These are phyloP conservation scores for Trichoderma arundinaceum DNA, from an alignment of 2,329 filamentous ascomycete species.

Conservation along the genomic window DNA sequence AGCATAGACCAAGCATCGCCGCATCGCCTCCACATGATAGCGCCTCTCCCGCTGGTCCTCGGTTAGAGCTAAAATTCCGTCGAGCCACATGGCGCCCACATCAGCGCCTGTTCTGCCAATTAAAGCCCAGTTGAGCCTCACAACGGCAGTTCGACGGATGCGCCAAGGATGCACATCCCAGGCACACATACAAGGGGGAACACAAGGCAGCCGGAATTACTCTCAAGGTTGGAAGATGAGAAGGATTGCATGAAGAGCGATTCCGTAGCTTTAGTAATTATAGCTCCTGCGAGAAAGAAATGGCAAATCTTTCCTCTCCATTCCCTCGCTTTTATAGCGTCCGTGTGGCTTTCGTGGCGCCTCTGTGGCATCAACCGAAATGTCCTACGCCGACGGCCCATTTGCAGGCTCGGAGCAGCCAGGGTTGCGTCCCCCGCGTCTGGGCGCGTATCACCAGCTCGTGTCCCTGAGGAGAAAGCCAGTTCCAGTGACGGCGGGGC, in stretches of 20 bases:
- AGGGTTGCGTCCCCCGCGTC: conserved; percentile 10
- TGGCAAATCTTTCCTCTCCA: background rate
- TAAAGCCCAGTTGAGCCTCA: background rate
- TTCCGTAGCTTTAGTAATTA: background rate
- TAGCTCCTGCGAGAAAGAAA: background rate
- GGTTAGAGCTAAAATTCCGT: background rate
- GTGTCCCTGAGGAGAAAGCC: conserved; percentile 24
- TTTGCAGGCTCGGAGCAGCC: background rate
- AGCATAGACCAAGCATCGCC: conserved; percentile 17
- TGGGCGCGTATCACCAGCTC: conserved; percentile 23
- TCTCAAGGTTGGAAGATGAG: background rate
- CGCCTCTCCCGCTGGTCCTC: background rate
- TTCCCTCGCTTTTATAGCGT: background rate
- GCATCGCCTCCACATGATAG: background rate
- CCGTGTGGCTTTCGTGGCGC: background rate
- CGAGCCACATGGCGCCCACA: conserved; percentile 5
- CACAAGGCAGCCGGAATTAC: background rate
- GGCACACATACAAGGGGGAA: background rate
- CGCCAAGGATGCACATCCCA: conserved; percentile 22
- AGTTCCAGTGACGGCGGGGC: conserved; percentile 3
- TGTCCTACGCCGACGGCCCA: conserved; percentile 10
- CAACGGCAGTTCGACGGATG: conserved; percentile 2
- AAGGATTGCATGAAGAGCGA: background rate
- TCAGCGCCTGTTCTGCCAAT: conserved; percentile 21
- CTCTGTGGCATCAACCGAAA: background rate